Conservation (phyloP, 441 rosid species). For the Erodium texanum region DNA sequence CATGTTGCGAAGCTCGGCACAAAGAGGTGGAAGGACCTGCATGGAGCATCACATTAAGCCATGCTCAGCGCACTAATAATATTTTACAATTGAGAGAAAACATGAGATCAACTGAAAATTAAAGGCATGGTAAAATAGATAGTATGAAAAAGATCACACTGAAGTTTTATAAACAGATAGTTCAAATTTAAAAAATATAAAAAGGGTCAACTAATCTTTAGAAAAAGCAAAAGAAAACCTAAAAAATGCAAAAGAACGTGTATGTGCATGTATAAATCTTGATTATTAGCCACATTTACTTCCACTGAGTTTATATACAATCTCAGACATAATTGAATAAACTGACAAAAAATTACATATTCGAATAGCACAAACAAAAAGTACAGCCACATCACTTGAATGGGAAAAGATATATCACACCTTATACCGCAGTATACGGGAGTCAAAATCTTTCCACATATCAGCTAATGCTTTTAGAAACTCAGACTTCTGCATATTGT, state of each 20-base stretch:
- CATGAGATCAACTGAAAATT: slow-evolving; percentile 10
- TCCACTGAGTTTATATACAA: background rate
- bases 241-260: background rate
- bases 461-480: slow-evolving; percentile 92
- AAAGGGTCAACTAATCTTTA: background rate
- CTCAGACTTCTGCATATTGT: slow-evolving; percentile 97
- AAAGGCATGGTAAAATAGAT: background rate
- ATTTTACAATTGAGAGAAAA: background rate
- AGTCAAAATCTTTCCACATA: slow-evolving; percentile 98
- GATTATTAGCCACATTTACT: background rate
- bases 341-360: background rate
- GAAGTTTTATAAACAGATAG: background rate
- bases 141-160: background rate
- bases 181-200: background rate
- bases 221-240: background rate
- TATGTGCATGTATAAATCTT: background rate
- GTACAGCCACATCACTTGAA: slow-evolving; percentile 7
- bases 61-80: slow-evolving; percentile 12
- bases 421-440: slow-evolving; percentile 94
- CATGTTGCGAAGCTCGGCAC: slow-evolving; percentile 92
- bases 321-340: background rate
- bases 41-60: slow-evolving; percentile 10
- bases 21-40: slow-evolving; percentile 94
- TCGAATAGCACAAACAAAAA: slow-evolving; percentile 3
- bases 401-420: slow-evolving; percentile 30